Base-by-base conservation (phyloP, 371 early-diverging fungal species). In the Haplosporangium sp. region DNA sequence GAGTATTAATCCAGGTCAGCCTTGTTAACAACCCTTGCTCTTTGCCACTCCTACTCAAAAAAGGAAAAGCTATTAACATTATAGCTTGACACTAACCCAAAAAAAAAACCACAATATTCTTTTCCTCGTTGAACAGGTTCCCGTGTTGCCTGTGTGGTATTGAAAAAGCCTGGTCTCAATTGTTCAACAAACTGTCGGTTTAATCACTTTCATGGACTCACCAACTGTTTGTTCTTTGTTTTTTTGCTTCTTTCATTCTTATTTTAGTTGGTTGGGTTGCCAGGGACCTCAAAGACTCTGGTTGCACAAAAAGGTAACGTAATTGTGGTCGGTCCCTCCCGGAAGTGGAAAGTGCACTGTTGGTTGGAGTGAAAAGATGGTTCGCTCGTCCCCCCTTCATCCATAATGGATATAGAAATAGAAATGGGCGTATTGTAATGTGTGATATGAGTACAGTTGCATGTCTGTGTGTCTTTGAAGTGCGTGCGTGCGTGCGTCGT, bases 281-380 rank as follows among this genome's bases (percentile, higher is more conserved):
- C 95, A 55, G 95, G 95, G 21, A 85, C 95, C 38, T 95, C 95
- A 47, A 95, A 95, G 80, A 95, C 96, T 9, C 94, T 89, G 76
- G 93, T 95, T 40, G 88, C 95, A n/a, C 91, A 96, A 62, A 99
- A 98, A 91, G 91, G 94, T 92, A 89, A 42, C 9, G 4, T 29
- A 29, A 29, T 29, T 29, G 29, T 29, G 29, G 4, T 29, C 29
- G 29, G 29, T 29, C 29, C 16, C 46, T 46, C 16, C 16, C 46
- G 16, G 46, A 46, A n/a, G 16, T n/a, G 16, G 46, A 58, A 18
- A 58, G 41, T 18, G 18, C 40, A 43, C n/a, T 55, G 10, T 55
- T 55, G 10, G 12, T 55, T 29, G 38, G 14, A 12, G 14, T 18
- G 55, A 13, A n/a, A 2, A 45, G 45, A 45, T 45, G 45, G 16